Percentiles rank a stretch among this genome's conserved stretches.
Conservation (phyloP, 176 grass and related monocot species). For the Eragrostis nindensis region DNA sequence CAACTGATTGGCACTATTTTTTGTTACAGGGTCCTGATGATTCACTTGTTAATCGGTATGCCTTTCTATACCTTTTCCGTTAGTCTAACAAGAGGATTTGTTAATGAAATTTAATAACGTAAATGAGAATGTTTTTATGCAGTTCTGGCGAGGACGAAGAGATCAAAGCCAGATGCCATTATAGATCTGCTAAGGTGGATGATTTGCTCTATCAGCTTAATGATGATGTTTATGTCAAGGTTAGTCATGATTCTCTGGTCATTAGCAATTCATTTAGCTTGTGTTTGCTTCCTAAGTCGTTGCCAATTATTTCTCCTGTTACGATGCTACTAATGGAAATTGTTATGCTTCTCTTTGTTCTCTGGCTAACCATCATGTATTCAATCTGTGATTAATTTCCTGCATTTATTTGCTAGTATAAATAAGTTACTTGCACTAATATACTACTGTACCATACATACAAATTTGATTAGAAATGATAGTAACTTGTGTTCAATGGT, state of each 20-base stretch:
- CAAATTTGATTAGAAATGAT: no score
- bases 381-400: no score
- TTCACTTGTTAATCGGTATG: conserved; percentile 1
- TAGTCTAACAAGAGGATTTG: not conserved
- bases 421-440: no score
- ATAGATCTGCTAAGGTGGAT: conserved; percentile 53
- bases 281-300: not conserved
- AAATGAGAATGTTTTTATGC: not conserved
- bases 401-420: no score
- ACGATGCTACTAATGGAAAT: not conserved
- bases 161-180: conserved; percentile 42
- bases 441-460: no score
- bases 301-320: not conserved
- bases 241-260: conserved; percentile 9
- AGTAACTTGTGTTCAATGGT: no score
- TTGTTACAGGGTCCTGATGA: no score
- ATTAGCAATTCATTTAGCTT: not conserved
- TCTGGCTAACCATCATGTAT: no score
- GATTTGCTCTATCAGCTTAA: conserved; percentile 47
- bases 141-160: conserved; percentile 39
- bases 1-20: no score
- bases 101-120: not conserved
- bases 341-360: no score
- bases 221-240: conserved; percentile 74
- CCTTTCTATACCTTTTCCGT: not conserved